Conservation (phyloP, 257 asterid genomes). For the Prunella vulgaris region DNA sequence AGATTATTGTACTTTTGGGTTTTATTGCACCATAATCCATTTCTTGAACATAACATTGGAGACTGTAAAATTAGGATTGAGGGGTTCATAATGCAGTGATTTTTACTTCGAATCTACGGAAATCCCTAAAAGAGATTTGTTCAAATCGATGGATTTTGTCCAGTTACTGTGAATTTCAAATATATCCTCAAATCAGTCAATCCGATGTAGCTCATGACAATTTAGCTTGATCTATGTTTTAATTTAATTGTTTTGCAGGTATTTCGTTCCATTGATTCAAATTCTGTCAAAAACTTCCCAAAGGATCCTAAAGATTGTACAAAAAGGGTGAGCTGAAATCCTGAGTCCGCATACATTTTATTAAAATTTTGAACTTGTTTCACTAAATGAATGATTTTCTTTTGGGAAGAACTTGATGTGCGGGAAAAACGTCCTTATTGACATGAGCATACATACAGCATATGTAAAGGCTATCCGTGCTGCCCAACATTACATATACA, state of each 20-base stretch:
- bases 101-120: neutral
- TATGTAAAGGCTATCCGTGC: conserved; percentile 89
- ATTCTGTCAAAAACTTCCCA: conserved; percentile 89
- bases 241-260: conserved; percentile 37
- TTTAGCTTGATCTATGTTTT: conserved; percentile 14
- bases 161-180: too few relatives aligned
- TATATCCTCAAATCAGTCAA: too few relatives aligned
- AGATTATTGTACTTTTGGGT: neutral
- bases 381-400: conserved; percentile 11
- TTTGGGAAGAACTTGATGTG: conserved; percentile 74
- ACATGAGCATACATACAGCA: conserved; percentile 97
- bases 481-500: conserved; percentile 91
- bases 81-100: neutral
- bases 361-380: neutral
- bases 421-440: conserved; percentile 93
- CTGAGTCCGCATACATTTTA: neutral
- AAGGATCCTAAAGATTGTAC: conserved; percentile 89
- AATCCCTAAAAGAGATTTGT: neutral
- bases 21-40: too few relatives aligned
- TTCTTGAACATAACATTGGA: neutral
- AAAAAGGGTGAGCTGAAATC: conserved; percentile 48
- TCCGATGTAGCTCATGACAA: neutral
- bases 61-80: neutral
- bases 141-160: too few relatives aligned
- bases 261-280: conserved; percentile 96